These are phyloP conservation scores for Phytophthora pluvialis DNA, from an alignment of 352 stramenopile genomes.

Conservation along the genomic window DNA sequence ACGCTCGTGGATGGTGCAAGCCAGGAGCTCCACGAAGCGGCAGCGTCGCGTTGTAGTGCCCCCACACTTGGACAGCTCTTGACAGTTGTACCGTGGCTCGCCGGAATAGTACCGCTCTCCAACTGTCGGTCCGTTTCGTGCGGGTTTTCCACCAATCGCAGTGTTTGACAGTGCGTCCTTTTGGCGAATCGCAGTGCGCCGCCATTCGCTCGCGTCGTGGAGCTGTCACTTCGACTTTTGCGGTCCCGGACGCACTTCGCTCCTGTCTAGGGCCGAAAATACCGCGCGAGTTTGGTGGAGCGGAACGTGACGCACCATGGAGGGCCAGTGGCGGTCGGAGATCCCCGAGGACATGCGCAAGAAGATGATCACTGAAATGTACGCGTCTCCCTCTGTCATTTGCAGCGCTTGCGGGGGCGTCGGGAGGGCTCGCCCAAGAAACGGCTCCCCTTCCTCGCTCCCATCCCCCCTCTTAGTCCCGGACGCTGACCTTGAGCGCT, in stretches of 20 bases:
- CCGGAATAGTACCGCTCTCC: conserved; percentile 18
- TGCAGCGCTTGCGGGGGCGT: conserved; percentile 1
- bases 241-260: conserved; percentile 27
- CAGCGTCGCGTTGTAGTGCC: conserved; percentile 28
- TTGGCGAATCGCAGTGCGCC: conserved; percentile 23
- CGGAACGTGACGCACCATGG: conserved; percentile 44
- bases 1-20: conserved; percentile 21
- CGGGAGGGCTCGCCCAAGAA: conserved; percentile 8
- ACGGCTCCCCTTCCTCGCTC: conserved; percentile 10
- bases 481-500: not conserved
- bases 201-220: not conserved
- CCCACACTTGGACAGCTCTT: conserved; percentile 10
- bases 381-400: conserved; percentile 24
- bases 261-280: conserved; percentile 14
- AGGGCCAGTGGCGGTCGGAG: conserved; percentile 77
- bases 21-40: conserved; percentile 9
- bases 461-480: not conserved
- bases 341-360: conserved; percentile 85
- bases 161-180: not conserved
- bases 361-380: conserved; percentile 91
- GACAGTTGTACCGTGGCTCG: not conserved
- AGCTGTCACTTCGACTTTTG: conserved; percentile 58
- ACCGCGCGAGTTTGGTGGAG: conserved; percentile 16
- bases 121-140: conserved; percentile 29
- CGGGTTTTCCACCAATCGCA: conserved; percentile 30